Evolutionary conservation across 257 asterid species (phyloP), one percentile per base, ranked within the genome.

Genomic region (Thymus mandschuricus): DNA sequence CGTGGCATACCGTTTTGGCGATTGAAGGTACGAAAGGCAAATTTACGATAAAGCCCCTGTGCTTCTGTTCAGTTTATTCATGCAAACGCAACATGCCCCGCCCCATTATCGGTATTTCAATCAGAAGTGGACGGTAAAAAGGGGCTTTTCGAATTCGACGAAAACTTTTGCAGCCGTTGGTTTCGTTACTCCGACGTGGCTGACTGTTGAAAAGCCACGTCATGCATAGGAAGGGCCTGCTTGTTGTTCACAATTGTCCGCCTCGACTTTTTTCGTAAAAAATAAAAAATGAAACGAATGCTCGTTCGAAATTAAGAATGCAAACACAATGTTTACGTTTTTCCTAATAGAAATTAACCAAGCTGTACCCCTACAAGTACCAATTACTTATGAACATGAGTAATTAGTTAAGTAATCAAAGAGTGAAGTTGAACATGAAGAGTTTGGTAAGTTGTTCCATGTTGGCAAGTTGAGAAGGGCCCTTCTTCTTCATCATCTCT

Each of bases 1-100:
- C 91, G 91, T 77, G 61, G 67, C 56, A 4, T 10, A 35, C 62
- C 51, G 21, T 64, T 40, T 27, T n/a, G 56, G 31, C 5, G 6
- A 31, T 8, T 50, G 56, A 50, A 6, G 7, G 29, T n/a, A 6
- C 3, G 4, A 38, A 38, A 38, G 65, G 11, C 1, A 3, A 38
- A 43, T 29, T 41, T 44, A 58, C 59, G 1, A 28, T 28, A 30
- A 73, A 56, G 56, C 54, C 54, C 55, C 29, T 43, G 12, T 33
- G 38, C 49, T 13, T 12, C 29, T 34, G 11, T 2, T n/a, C 6
- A 1, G 2, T 60, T 38, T 3, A 55, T 60, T 35, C 13, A 1
- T 8, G 31, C 49, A 55, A 28, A 55, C n/a, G 28, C n/a, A 28
- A 55, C 38, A 5, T 55, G 8, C 6, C 41, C 4, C 1, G 3